These are phyloP conservation scores for Stramenopiles sp. DNA, from an alignment of 352 stramenopile species.

Conservation along the genomic window DNA sequence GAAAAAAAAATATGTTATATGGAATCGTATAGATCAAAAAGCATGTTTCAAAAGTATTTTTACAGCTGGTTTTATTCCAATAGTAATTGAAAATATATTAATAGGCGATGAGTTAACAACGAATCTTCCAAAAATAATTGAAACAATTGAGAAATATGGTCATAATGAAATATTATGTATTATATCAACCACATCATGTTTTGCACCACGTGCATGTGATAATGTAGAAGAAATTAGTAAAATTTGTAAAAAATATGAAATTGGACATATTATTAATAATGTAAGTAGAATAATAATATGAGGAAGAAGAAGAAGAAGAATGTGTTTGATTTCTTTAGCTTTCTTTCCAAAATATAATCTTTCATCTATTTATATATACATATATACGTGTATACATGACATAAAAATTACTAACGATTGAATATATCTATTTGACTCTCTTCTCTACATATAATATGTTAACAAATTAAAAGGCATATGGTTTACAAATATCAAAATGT, in stretches of 20 bases:
- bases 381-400: too few relatives aligned
- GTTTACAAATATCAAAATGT: slow-evolving; percentile 77
- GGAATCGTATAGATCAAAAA: slow-evolving; percentile 95
- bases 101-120: slow-evolving; percentile 61
- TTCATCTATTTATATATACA: too few relatives aligned
- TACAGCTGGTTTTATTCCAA: slow-evolving; percentile 47
- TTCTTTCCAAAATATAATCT: too few relatives aligned
- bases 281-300: too few relatives aligned
- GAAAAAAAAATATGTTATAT: slow-evolving; percentile 51
- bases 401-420: too few relatives aligned
- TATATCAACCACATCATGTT: slow-evolving; percentile 93
- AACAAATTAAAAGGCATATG: too few relatives aligned
- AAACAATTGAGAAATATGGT: slow-evolving; percentile 35
- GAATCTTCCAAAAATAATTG: slow-evolving; percentile 53
- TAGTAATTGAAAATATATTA: slow-evolving; percentile 20
- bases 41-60: slow-evolving; percentile 93
- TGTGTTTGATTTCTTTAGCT: too few relatives aligned
- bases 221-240: slow-evolving; percentile 69
- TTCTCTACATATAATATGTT: too few relatives aligned
- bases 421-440: too few relatives aligned
- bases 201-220: slow-evolving; percentile 85
- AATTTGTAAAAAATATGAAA: slow-evolving; percentile 41
- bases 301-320: too few relatives aligned
- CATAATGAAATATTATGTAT: slow-evolving; percentile 61
- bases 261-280: slow-evolving; percentile 96